Evolutionary conservation across 1,284 basidiomycete genomes (phyloP).

Genomic region (Ceratobasidium sp.): DNA sequence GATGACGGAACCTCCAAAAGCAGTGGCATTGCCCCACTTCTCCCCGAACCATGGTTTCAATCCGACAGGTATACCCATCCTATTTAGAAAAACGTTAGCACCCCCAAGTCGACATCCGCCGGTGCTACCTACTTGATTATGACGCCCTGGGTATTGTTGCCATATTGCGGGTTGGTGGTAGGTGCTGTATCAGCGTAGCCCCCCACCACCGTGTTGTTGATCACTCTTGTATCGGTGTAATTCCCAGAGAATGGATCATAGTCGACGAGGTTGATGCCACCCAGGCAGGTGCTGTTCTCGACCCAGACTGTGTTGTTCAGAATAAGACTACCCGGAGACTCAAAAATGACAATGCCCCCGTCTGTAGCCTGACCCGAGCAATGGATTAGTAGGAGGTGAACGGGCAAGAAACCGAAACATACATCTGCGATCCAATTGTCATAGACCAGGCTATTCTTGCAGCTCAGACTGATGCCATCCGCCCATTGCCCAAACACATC

Average conservation of each 20-base stretch:
- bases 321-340: conserved; percentile 54
- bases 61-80: conserved; percentile 55
- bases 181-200: conserved; percentile 65
- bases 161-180: conserved; percentile 11
- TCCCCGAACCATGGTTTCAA: conserved; percentile 76
- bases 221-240: conserved; percentile 73
- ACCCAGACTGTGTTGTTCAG: conserved; percentile 55
- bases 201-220: conserved; percentile 75
- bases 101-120: no score
- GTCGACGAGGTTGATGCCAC: conserved; percentile 73
- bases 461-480: conserved; percentile 58
- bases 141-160: conserved; percentile 64
- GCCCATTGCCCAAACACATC: conserved; percentile 55
- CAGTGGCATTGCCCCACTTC: conserved; percentile 68
- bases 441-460: conserved; percentile 55
- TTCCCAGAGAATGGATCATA: conserved; percentile 77
- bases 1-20: conserved; percentile 68
- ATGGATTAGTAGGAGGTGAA: neutral
- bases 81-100: conserved; percentile 54
- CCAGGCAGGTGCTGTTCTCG: conserved; percentile 29
- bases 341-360: conserved; percentile 57
- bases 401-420: conserved; percentile 51
- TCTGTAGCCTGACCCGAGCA: conserved; percentile 41
- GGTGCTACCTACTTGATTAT: conserved; percentile 66
- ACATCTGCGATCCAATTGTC: conserved; percentile 57